Evolutionary conservation across 2,329 filamentous ascomycete genomes (phyloP), one percentile per base, ranked within the genome.

Genomic region (Curvularia eragrostidis): DNA sequence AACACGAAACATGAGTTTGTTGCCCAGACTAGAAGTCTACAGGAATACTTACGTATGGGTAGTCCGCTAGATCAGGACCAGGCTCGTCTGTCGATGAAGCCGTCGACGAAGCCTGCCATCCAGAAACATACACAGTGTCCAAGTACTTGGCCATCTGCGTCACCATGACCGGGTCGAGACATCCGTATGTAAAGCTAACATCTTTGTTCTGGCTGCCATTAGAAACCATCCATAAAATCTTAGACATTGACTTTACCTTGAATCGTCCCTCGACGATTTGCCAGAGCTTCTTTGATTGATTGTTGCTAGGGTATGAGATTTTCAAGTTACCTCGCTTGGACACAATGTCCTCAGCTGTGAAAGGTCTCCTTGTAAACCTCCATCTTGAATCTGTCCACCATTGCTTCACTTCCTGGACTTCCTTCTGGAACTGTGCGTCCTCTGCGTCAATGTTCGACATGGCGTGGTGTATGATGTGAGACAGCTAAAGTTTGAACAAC

Each of bases 101-200:
- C 7, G 95, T 99, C 23, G 93, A 97, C 1, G 94, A 98, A 65
- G 91, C 97, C 81, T 99, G 95, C 95, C 95, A 99, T 64, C 95
- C 95, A 53, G 95, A 98, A 62, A 99, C 95, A 78, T 99, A 99
- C 76, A 99, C 91, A 32, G 95, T 99, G 76, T 99, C 95, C 62
- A 99, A 85, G 79, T 96, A 98, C 81, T 98, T 97, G 71, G 94
- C 94, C 95, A 99, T 99, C 79, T 99, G 95, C 26, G 95, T 98
- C 76, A 99, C 86, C 91, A 97, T 97, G 55, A 96, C 97, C 10
- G 95, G 95, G 76, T 99, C 95, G 65, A 99, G 84, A 81, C 95
- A 98, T 73, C 95, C 95, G 76, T 97, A 99, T 56, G 95, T 99
- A 82, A 89, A 96, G 80, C 91, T 96, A 47, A 91, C 91, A 73